Evolutionary conservation across 2,329 filamentous ascomycete genomes (phyloP).

Genomic region (Sclerotinia nivalis): DNA sequence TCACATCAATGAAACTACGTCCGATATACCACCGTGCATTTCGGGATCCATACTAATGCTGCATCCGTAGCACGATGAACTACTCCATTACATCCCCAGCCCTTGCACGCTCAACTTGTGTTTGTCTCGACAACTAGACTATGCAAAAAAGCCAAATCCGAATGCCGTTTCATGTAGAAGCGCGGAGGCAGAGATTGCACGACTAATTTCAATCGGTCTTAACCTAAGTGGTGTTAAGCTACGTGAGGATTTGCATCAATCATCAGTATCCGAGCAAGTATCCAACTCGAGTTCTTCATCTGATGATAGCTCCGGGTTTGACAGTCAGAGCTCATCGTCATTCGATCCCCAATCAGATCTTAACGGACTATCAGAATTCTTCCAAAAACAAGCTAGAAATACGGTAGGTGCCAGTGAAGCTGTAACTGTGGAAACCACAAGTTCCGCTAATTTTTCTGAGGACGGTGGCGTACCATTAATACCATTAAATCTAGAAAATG

Average conservation of each 20-base stretch:
- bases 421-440: not conserved
- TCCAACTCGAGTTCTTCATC: too few species aligned
- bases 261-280: not conserved
- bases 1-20: not conserved
- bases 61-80: not conserved
- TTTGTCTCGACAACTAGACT: not conserved
- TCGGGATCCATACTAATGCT: not conserved
- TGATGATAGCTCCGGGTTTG: too few species aligned
- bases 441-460: not conserved
- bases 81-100: slow-evolving; percentile 1
- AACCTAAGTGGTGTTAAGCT: not conserved
- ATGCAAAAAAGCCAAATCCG: not conserved
- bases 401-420: not conserved
- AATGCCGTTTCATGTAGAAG: not conserved
- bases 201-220: not conserved
- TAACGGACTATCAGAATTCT: not conserved
- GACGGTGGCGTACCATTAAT: not conserved
- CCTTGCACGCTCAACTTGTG: not conserved
- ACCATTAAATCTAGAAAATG: not conserved
- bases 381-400: not conserved
- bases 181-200: not conserved
- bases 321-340: not conserved
- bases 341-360: not conserved
- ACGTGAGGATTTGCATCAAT: not conserved
- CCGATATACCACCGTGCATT: too few species aligned